phyloP scores from a whole-genome alignment of 2,329 filamentous ascomycete species.

The Curvularia sp. region DNA sequence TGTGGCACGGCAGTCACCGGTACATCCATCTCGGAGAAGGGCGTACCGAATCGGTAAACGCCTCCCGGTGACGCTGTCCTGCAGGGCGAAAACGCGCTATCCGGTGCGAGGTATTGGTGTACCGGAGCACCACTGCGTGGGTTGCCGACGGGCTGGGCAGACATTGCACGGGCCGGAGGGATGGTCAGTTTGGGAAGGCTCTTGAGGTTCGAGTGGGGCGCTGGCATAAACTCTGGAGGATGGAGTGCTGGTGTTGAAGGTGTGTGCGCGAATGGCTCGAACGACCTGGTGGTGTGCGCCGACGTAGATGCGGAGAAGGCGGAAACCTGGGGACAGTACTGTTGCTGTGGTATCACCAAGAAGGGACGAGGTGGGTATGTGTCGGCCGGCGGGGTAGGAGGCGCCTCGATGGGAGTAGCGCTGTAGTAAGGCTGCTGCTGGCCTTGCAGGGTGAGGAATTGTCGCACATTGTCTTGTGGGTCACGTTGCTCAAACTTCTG shows the following conservation, averaged over 20 bases:
- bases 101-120: slow-evolving; percentile 40
- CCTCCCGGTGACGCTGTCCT: slow-evolving; percentile 63
- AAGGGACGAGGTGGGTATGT: slow-evolving; percentile 50
- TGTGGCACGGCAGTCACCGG: slow-evolving; percentile 76
- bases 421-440: slow-evolving; percentile 66
- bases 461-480: slow-evolving; percentile 89
- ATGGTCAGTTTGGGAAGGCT: slow-evolving; percentile 65
- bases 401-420: slow-evolving; percentile 68
- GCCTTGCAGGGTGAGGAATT: slow-evolving; percentile 88
- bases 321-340: slow-evolving; percentile 39
- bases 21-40: slow-evolving; percentile 89
- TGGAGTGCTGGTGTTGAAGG: slow-evolving; percentile 44
- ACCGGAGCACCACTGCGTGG: slow-evolving; percentile 35
- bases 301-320: slow-evolving; percentile 49
- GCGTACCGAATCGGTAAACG: slow-evolving; percentile 81
- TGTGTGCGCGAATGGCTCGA: slow-evolving; percentile 33
- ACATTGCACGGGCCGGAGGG: slow-evolving; percentile 54
- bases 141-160: slow-evolving; percentile 42
- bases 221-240: slow-evolving; percentile 52
- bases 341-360: slow-evolving; percentile 40
- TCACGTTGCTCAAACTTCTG: slow-evolving; percentile 74
- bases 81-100: slow-evolving; percentile 56
- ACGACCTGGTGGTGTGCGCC: slow-evolving; percentile 42
- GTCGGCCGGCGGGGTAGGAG: slow-evolving; percentile 50
- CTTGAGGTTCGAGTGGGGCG: slow-evolving; percentile 60